A percentile compares a stretch with the other conserved stretches of the same genome.
These are phyloP conservation scores for Lentinula detonsa DNA, from an alignment of 768 basidiomycete genomes.

Conservation along the genomic window DNA sequence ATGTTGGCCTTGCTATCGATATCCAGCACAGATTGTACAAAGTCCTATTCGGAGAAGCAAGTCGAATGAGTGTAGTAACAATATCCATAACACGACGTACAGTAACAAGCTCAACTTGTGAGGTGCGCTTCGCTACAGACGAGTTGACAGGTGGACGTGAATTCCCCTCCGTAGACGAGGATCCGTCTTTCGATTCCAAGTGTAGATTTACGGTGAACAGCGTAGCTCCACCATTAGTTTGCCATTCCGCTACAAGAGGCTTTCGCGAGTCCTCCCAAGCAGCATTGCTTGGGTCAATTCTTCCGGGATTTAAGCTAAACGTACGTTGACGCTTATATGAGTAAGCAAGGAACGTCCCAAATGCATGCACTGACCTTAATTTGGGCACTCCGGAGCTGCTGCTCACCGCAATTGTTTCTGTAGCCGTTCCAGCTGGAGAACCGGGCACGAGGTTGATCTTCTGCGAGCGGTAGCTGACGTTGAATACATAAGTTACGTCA, in stretches of 20 bases:
- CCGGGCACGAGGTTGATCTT: slow-evolving; percentile 41
- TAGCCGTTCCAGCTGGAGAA: slow-evolving; percentile 40
- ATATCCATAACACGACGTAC: slow-evolving; percentile 18
- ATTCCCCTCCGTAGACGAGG: slow-evolving; percentile 48
- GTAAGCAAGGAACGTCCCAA: background rate
- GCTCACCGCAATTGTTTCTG: slow-evolving; percentile 33
- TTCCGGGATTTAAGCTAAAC: slow-evolving; percentile 55
- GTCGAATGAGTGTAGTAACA: background rate
- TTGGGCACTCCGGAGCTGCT: slow-evolving; percentile 24
- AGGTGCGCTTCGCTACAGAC: slow-evolving; percentile 38
- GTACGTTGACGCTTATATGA: background rate
- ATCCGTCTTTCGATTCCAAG: slow-evolving; percentile 51
- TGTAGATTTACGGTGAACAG: slow-evolving; percentile 61
- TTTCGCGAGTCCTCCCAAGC: slow-evolving; percentile 56
- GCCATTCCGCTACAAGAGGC: slow-evolving; percentile 54
- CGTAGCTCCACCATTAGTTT: slow-evolving; percentile 33
- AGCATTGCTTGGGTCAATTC: slow-evolving; percentile 48
- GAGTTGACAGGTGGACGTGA: slow-evolving; percentile 55
- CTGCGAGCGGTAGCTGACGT: slow-evolving; percentile 40
- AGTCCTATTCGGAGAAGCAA: slow-evolving; percentile 28
- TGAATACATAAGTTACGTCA: background rate
- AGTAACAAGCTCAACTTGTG: slow-evolving; percentile 44
- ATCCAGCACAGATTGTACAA: slow-evolving; percentile 38
- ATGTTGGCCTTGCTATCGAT: slow-evolving; percentile 40
- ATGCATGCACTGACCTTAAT: slow-evolving; percentile 20